A percentile compares a stretch with the other conserved stretches of the same genome.
Evolutionary conservation across 2,329 filamentous ascomycete genomes (phyloP).

Genomic region (Emergomyces orientalis): DNA sequence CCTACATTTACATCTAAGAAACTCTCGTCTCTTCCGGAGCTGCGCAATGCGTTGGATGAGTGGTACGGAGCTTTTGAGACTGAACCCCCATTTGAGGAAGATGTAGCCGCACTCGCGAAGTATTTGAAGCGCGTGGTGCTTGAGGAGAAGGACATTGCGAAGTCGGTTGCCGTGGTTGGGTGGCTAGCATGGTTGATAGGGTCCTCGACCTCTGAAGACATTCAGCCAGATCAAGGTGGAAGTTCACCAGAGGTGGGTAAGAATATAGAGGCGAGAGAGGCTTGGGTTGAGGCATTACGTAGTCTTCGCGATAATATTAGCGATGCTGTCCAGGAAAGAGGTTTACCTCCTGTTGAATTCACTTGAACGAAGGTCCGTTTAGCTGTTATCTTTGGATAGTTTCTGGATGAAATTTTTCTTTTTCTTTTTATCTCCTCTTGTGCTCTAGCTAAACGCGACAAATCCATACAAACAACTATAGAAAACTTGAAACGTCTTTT

Average conservation of each 20-base stretch:
- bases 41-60: conserved; percentile 62
- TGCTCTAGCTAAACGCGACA: not conserved
- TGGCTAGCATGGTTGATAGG: conserved; percentile 48
- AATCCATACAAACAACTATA: not conserved
- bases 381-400: not conserved
- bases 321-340: conserved; percentile 47
- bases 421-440: not conserved
- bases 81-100: conserved; percentile 69
- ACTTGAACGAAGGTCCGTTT: conserved; percentile 3
- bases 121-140: conserved; percentile 64
- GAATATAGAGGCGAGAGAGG: not conserved
- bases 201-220: conserved; percentile 24
- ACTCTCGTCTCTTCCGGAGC: conserved; percentile 49
- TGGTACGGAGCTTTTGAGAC: conserved; percentile 66
- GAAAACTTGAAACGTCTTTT: not conserved
- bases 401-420: not conserved
- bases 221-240: not conserved
- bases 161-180: conserved; percentile 58
- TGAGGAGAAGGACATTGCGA: conserved; percentile 69
- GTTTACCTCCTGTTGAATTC: conserved; percentile 48
- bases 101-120: conserved; percentile 62
- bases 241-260: not conserved
- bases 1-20: conserved; percentile 56
- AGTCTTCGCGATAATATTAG: conserved; percentile 37
- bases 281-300: conserved; percentile 16